phyloP scores from a whole-genome alignment of 257 asterid species.

The Fraxinus quadrangulata region DNA sequence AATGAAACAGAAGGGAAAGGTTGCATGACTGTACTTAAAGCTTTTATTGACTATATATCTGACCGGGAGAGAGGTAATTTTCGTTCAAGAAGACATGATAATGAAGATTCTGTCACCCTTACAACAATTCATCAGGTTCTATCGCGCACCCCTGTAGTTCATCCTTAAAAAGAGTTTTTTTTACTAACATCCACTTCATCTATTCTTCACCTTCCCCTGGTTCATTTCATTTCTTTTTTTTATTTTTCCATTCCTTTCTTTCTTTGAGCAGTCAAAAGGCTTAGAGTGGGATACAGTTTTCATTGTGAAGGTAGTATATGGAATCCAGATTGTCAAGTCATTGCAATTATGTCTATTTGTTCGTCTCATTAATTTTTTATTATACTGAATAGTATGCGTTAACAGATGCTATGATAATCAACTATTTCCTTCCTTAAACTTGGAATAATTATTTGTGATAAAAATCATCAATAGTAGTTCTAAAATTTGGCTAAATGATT shows the following conservation, averaged over 20 bases:
- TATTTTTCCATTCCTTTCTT: slow-evolving; percentile 19
- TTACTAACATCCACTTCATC: slow-evolving; percentile 17
- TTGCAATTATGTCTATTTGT: slow-evolving; percentile 6
- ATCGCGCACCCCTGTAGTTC: slow-evolving; percentile 18
- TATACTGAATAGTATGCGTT: background rate
- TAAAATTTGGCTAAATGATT: slow-evolving; percentile 34
- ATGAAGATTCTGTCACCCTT: slow-evolving; percentile 85
- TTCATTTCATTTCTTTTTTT: background rate
- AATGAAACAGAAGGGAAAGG: slow-evolving; percentile 51
- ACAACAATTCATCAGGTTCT: slow-evolving; percentile 97
- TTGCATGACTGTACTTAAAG: slow-evolving; percentile 59
- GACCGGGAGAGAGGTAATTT: slow-evolving; percentile 82
- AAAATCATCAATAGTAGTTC: slow-evolving; percentile 20
- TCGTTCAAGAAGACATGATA: slow-evolving; percentile 74
- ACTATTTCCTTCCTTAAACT: slow-evolving; percentile 20
- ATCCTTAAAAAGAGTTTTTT: slow-evolving; percentile 10
- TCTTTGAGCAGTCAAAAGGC: slow-evolving; percentile 79
- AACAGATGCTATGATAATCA: slow-evolving; percentile 11
- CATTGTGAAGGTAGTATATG: slow-evolving; percentile 78
- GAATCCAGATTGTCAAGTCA: slow-evolving; percentile 19
- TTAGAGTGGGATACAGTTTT: slow-evolving; percentile 98
- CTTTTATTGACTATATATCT: slow-evolving; percentile 78
- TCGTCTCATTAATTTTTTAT: slow-evolving; percentile 7
- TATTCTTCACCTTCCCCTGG: slow-evolving; percentile 17
- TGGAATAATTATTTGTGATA: slow-evolving; percentile 18